Conservation (phyloP, 1,139 yeast species). For the Kodamaea alishanica region DNA sequence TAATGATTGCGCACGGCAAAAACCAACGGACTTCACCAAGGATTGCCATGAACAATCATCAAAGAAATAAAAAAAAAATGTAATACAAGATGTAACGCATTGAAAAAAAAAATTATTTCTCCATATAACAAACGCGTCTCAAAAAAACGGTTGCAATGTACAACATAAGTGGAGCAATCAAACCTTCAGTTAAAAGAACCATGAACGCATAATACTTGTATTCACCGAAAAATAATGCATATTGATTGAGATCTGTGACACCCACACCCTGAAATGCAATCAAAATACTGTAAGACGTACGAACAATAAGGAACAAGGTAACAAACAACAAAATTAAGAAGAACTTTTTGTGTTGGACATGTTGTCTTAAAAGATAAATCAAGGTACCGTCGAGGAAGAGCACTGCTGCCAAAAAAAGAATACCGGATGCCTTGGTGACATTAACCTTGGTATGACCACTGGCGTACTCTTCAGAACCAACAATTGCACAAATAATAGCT, state of each 20-base stretch:
- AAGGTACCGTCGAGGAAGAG: slow-evolving; percentile 7
- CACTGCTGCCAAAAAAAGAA: slow-evolving; percentile 14
- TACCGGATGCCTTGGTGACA: slow-evolving; percentile 12
- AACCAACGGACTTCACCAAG: too few relatives aligned
- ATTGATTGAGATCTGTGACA: slow-evolving; percentile 14
- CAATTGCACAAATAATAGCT: slow-evolving; percentile 15
- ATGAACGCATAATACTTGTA: slow-evolving; percentile 20
- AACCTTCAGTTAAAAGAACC: slow-evolving; percentile 13
- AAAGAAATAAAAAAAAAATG: too few relatives aligned
- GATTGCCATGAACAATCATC: too few relatives aligned
- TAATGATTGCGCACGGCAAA: too few relatives aligned
- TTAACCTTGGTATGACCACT: slow-evolving; percentile 1
- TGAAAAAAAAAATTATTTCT: too few relatives aligned
- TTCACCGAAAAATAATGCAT: slow-evolving; percentile 18
- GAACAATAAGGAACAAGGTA: slow-evolving; percentile 10
- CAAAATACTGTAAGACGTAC: slow-evolving; percentile 16
- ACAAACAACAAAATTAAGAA: slow-evolving; percentile 5
- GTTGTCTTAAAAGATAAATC: slow-evolving; percentile 1
- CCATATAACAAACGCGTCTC: neutral
- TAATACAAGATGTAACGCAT: too few relatives aligned
- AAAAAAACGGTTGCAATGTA: slow-evolving; percentile 1
- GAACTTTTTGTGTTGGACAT: slow-evolving; percentile 1
- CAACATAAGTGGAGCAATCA: slow-evolving; percentile 4
- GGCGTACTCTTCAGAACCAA: slow-evolving; percentile 11
- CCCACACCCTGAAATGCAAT: slow-evolving; percentile 15